phyloP scores from a whole-genome alignment of 345 rosid genomes.

The Ricinus communis region DNA sequence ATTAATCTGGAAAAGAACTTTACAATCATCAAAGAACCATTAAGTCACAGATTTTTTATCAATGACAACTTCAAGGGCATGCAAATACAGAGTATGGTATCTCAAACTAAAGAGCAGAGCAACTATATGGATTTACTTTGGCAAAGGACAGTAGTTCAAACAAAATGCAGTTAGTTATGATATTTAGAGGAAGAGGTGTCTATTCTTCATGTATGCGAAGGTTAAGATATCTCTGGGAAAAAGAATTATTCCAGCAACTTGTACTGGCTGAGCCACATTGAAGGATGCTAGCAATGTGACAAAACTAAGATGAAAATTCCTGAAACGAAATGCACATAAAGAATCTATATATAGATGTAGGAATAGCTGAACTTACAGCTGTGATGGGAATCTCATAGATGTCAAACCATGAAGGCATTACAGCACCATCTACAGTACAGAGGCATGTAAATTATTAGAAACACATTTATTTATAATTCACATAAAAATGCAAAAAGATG shows the following conservation, averaged over 20 bases:
- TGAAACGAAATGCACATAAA: not conserved
- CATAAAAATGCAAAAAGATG: too few relatives aligned
- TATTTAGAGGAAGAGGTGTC: not conserved
- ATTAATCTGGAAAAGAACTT: not conserved
- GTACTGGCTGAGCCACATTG: not conserved
- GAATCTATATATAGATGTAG: not conserved
- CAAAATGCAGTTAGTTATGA: not conserved
- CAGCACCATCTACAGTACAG: conserved; percentile 71
- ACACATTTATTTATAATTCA: too few relatives aligned
- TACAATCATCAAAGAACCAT: not conserved
- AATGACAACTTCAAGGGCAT: not conserved
- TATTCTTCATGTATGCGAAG: conserved; percentile 3
- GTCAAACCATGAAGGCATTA: conserved; percentile 97
- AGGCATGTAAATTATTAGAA: conserved; percentile 17
- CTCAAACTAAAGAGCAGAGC: not conserved
- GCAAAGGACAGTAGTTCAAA: not conserved
- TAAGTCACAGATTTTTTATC: not conserved
- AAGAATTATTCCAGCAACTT: not conserved
- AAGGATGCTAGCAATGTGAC: not conserved
- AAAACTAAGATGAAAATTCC: not conserved
- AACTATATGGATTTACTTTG: not conserved
- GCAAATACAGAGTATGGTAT: not conserved
- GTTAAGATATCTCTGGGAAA: not conserved
- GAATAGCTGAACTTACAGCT: conserved; percentile 47
- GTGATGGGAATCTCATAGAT: conserved; percentile 81